Evolutionary conservation across 345 rosid species (phyloP).

Genomic region (Eucalyptus sp.): DNA sequence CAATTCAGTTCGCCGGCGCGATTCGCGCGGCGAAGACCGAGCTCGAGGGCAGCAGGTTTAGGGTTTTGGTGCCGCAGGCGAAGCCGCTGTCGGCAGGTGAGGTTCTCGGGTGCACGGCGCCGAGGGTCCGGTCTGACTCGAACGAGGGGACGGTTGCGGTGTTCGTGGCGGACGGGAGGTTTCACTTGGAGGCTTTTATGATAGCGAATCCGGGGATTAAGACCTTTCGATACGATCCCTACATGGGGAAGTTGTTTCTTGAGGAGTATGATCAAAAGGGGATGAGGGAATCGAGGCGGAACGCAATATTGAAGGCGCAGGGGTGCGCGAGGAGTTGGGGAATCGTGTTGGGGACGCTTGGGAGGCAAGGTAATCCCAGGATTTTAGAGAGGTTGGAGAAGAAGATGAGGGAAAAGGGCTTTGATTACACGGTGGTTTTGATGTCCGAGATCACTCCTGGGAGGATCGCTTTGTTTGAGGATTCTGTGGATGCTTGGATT

Average conservation of each 20-base stretch:
- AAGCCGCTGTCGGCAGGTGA: conserved; percentile 86
- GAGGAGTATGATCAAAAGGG: conserved; percentile 95
- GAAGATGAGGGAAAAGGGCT: conserved; percentile 60
- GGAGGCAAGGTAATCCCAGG: conserved; percentile 91
- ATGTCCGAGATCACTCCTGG: conserved; percentile 84
- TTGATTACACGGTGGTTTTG: conserved; percentile 43
- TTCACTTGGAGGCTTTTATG: conserved; percentile 88
- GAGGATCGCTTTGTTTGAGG: conserved; percentile 73
- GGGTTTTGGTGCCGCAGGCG: conserved; percentile 77
- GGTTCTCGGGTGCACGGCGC: conserved; percentile 86
- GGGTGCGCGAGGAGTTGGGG: conserved; percentile 53
- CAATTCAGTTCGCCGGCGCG: conserved; percentile 81
- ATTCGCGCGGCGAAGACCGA: conserved; percentile 78
- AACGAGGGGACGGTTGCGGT: conserved; percentile 29
- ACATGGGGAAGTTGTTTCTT: conserved; percentile 58
- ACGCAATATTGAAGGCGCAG: conserved; percentile 38
- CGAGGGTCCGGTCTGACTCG: conserved; percentile 17
- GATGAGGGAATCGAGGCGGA: conserved; percentile 69
- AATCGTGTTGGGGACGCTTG: conserved; percentile 80
- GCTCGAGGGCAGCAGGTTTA: conserved; percentile 52
- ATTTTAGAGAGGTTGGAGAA: conserved; percentile 67
- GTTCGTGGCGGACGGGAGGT: conserved; percentile 90
- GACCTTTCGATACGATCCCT: conserved; percentile 79
- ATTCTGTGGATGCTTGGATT: conserved; percentile 84
- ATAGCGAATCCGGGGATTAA: conserved; percentile 70